Conservation (phyloP, 805 yeast genomes). For the Suhomyces tanzawaensis region DNA sequence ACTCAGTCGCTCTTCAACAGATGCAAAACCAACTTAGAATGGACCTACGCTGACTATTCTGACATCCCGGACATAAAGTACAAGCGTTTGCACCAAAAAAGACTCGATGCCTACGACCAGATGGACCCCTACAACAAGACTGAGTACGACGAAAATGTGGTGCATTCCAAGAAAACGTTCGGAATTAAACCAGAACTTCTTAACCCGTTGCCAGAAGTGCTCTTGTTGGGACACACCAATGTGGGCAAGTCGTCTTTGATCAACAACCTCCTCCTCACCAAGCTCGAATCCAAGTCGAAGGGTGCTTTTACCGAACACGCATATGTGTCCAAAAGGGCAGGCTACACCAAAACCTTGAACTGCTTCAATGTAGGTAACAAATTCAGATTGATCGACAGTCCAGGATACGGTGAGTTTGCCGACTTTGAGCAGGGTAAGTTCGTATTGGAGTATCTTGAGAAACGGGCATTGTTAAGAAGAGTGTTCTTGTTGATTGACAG, state of each 20-base stretch:
- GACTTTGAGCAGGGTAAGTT: conserved; percentile 64
- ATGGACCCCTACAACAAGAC: conserved; percentile 26
- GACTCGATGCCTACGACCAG: conserved; percentile 14
- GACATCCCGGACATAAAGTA: conserved; percentile 59
- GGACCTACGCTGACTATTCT: conserved; percentile 54
- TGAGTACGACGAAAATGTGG: conserved; percentile 17
- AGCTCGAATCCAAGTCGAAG: conserved; percentile 23
- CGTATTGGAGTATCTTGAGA: conserved; percentile 58
- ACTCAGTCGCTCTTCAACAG: conserved; percentile 42
- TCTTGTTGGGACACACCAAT: conserved; percentile 77
- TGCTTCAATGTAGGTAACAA: conserved; percentile 65
- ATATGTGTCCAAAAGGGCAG: conserved; percentile 52
- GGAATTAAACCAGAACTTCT: conserved; percentile 34
- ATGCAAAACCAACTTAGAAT: conserved; percentile 50
- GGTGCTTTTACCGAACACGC: conserved; percentile 43
- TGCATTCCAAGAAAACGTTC: conserved; percentile 23
- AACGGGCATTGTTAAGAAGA: conserved; percentile 52
- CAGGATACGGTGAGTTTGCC: conserved; percentile 85
- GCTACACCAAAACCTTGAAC: conserved; percentile 63
- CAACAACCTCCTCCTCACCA: conserved; percentile 53
- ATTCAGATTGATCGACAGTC: conserved; percentile 74
- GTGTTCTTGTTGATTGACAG: conserved; percentile 65
- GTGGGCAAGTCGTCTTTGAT: conserved; percentile 83
- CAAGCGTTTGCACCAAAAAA: conserved; percentile 17
- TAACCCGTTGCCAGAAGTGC: conserved; percentile 60